Evolutionary conservation across 192 early-diverging fungal species (phyloP).

Genomic region (Phlyctochytrium planicorne): DNA sequence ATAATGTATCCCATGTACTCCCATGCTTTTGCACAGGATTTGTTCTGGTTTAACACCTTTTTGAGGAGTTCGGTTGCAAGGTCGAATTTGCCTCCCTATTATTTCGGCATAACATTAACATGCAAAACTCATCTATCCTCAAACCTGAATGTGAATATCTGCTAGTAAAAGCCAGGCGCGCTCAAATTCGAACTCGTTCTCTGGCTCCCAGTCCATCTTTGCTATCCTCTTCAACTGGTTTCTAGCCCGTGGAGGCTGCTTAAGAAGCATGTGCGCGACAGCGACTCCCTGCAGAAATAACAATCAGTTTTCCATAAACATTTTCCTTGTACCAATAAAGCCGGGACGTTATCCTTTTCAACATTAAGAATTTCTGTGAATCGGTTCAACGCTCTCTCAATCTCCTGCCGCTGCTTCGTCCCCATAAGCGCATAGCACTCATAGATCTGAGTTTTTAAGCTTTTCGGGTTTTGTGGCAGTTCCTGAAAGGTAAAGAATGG

Average conservation of each 20-base stretch:
- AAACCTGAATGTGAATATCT: slow-evolving; percentile 57
- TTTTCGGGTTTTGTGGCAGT: slow-evolving; percentile 43
- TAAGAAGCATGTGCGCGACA: slow-evolving; percentile 49
- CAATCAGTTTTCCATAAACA: not conserved
- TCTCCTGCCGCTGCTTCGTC: slow-evolving; percentile 53
- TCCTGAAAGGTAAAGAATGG: slow-evolving; percentile 25
- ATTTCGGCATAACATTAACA: slow-evolving; percentile 9
- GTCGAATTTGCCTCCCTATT: slow-evolving; percentile 55
- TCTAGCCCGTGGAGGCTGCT: slow-evolving; percentile 53
- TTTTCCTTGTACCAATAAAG: slow-evolving; percentile 36
- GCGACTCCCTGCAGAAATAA: slow-evolving; percentile 41
- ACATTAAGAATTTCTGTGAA: slow-evolving; percentile 48
- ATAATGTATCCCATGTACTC: slow-evolving; percentile 61
- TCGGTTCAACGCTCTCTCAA: slow-evolving; percentile 43
- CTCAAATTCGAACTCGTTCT: slow-evolving; percentile 50
- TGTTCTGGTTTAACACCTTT: slow-evolving; percentile 37
- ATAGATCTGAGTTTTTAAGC: slow-evolving; percentile 39
- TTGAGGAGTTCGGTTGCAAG: slow-evolving; percentile 53
- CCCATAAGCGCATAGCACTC: slow-evolving; percentile 52
- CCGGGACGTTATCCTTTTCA: slow-evolving; percentile 53
- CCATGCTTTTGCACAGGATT: slow-evolving; percentile 49
- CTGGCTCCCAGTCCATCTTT: slow-evolving; percentile 48
- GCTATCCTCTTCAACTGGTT: slow-evolving; percentile 55
- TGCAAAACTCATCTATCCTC: too few relatives aligned
- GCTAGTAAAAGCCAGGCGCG: slow-evolving; percentile 51